Conservation (phyloP, 805 yeast genomes). For the Saturnispora zaruensis region DNA sequence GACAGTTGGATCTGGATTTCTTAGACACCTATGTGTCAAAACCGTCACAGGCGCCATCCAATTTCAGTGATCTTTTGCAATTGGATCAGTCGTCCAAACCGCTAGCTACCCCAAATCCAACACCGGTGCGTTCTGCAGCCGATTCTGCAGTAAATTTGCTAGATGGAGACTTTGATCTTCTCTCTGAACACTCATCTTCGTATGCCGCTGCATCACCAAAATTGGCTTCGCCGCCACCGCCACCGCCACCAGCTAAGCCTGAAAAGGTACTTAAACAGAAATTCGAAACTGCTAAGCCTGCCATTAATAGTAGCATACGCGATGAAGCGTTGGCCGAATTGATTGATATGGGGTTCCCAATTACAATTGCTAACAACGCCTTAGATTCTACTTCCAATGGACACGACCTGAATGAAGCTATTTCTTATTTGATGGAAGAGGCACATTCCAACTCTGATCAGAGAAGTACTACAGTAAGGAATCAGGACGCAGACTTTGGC, state of each 20-base stretch:
- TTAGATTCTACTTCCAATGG: conserved; percentile 44
- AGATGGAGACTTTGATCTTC: not conserved
- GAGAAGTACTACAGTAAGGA: not conserved
- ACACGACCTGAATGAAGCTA: conserved; percentile 53
- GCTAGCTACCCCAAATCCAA: not conserved
- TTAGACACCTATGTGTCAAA: conserved; percentile 11
- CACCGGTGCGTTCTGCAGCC: not conserved
- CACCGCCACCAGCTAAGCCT: not conserved
- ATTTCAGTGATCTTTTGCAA: not conserved
- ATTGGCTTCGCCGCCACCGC: not conserved
- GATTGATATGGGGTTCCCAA: conserved; percentile 71
- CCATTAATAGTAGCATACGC: conserved; percentile 8
- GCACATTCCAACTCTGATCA: conserved; percentile 32
- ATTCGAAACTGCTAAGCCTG: not conserved
- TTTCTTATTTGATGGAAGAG: conserved; percentile 52
- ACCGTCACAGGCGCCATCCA: not conserved
- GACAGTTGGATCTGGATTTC: conserved; percentile 29
- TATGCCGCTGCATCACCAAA: not conserved
- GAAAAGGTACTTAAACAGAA: not conserved
- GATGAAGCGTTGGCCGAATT: conserved; percentile 58
- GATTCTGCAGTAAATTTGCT: not conserved
- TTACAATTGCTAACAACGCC: conserved; percentile 52
- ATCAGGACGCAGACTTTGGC: conserved; percentile 28
- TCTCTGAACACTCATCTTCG: not conserved
- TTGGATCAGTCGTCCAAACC: not conserved